A percentile compares a stretch with the other conserved stretches of the same genome.
phyloP scores from a whole-genome alignment of 345 rosid species.

The Brassica rapa region DNA sequence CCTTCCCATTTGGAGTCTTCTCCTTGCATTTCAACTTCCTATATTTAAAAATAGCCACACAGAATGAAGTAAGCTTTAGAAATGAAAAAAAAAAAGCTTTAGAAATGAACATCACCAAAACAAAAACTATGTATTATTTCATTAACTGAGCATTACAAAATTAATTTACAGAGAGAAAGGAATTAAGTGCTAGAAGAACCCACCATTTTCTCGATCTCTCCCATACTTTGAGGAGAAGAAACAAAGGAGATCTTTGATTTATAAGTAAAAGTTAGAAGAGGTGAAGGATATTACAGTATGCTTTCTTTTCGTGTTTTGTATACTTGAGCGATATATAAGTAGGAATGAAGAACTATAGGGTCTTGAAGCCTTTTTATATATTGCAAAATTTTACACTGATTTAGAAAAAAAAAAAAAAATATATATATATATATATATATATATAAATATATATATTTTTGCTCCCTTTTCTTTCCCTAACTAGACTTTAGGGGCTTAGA shows the following conservation, averaged over 20 bases:
- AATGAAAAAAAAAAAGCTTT: background rate
- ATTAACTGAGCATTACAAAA: background rate
- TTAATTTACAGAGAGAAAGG: background rate
- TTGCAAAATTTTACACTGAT: background rate
- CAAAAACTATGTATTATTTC: background rate
- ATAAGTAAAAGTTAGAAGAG: constrained; percentile 23
- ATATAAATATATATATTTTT: background rate
- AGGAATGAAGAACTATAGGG: constrained; percentile 6
- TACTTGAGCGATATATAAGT: background rate
- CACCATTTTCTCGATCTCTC: constrained; percentile 48
- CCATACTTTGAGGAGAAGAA: constrained; percentile 6
- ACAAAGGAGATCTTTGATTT: constrained; percentile 2
- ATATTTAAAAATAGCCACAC: background rate
- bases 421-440: background rate
- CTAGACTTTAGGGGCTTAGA: background rate
- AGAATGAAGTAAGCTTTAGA: background rate
- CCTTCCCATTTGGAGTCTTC: constrained; percentile 59
- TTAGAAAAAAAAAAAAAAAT: background rate
- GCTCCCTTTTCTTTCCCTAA: background rate
- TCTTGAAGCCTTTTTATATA: background rate
- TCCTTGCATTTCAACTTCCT: constrained; percentile 50
- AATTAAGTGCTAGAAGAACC: constrained; percentile 32
- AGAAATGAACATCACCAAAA: background rate
- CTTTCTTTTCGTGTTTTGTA: background rate
- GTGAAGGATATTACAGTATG: background rate